Conservation (phyloP, 139 green algal species). For the Closterium sp. region DNA sequence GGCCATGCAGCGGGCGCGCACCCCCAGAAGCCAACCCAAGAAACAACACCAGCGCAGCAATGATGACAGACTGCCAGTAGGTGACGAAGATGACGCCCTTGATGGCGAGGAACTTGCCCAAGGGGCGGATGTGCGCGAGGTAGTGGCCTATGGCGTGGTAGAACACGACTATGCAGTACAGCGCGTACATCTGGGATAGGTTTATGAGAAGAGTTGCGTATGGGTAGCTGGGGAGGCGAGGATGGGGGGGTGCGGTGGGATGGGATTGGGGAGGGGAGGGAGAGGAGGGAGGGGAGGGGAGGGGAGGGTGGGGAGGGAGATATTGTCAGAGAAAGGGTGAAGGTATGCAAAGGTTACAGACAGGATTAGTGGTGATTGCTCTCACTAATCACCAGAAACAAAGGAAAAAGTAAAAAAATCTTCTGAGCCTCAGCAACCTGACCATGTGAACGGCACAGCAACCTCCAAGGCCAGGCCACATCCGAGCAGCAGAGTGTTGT, state of each 20-base stretch:
- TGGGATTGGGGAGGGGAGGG: background rate
- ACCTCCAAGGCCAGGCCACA: background rate
- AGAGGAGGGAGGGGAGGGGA: background rate
- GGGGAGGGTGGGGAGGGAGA: no score
- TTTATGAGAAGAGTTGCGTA: constrained; percentile 83
- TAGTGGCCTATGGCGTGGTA: constrained; percentile 87
- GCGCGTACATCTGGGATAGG: constrained; percentile 83
- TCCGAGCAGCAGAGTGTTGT: background rate
- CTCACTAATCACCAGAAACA: no score
- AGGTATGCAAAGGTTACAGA: no score
- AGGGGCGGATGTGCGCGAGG: constrained; percentile 82
- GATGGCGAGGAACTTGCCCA: constrained; percentile 92
- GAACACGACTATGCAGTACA: constrained; percentile 91
- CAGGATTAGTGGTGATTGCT: no score
- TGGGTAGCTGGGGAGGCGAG: constrained; percentile 34
- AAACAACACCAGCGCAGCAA: constrained; percentile 6
- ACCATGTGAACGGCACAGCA: background rate
- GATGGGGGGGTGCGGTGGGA: no score
- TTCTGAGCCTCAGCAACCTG: background rate
- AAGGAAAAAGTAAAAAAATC: no score
- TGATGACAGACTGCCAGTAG: constrained; percentile 85
- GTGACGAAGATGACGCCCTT: constrained; percentile 96
- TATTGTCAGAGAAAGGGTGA: no score
- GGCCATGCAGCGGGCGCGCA: background rate
- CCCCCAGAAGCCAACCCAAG: background rate